phyloP scores from a whole-genome alignment of 306 rosid genomes.

The Neltuma alba region DNA sequence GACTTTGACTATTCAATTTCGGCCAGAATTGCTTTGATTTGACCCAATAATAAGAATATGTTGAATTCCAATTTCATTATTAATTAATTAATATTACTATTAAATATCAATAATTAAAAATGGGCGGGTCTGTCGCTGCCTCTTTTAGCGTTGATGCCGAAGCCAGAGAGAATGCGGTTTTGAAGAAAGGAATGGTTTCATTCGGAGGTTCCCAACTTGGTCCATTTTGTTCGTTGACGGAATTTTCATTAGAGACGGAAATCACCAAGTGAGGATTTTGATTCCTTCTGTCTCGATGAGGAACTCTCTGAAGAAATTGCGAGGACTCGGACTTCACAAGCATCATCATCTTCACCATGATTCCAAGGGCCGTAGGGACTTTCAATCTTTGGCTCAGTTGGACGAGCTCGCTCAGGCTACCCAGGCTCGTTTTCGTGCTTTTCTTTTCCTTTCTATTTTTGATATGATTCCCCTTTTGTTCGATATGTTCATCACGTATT shows the following conservation, averaged over 20 bases:
- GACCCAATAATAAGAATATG: background rate
- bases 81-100: background rate
- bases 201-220: background rate
- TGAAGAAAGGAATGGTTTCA: conserved; percentile 9
- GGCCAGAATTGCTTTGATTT: background rate
- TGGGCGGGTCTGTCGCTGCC: background rate
- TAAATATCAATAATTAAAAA: background rate
- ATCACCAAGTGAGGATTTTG: background rate
- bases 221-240: background rate
- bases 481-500: background rate
- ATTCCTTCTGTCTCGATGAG: conserved; percentile 49
- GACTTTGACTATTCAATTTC: conserved; percentile 5
- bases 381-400: conserved; percentile 62
- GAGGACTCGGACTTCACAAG: conserved; percentile 78
- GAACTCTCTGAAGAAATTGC: conserved; percentile 74
- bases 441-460: background rate
- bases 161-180: conserved; percentile 37
- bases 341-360: conserved; percentile 45
- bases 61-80: conserved; percentile 1
- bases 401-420: conserved; percentile 96
- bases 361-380: conserved; percentile 46
- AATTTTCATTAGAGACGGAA: background rate
- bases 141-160: conserved; percentile 23
- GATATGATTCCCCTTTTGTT: background rate
- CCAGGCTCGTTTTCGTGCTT: conserved; percentile 39